Percentiles rank a stretch among this genome's conserved stretches.
Evolutionary conservation across 192 early-diverging fungal genomes (phyloP).

Genomic region (Linnemannia zychae): DNA sequence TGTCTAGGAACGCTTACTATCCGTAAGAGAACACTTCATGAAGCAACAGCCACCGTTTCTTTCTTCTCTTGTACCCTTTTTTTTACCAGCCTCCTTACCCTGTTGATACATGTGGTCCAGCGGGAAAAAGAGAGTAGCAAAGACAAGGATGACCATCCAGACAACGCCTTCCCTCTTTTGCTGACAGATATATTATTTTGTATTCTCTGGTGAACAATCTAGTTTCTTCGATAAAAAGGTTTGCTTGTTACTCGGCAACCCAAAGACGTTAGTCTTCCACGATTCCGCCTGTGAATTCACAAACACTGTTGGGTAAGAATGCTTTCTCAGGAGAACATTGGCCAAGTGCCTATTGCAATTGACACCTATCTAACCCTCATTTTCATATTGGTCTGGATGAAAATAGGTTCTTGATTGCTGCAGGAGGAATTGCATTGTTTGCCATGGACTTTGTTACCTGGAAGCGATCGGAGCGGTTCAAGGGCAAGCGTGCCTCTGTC

Average conservation of each 20-base stretch:
- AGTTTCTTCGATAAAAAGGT: background rate
- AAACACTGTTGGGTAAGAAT: constrained; percentile 23
- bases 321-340: background rate
- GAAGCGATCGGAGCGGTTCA: constrained; percentile 48
- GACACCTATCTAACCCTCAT: background rate
- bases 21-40: constrained; percentile 9
- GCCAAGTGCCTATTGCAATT: no score
- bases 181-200: background rate
- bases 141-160: no score
- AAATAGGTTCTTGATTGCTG: constrained; percentile 18
- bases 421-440: constrained; percentile 25
- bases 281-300: constrained; percentile 29
- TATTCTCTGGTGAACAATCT: background rate
- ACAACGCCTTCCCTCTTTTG: background rate
- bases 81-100: background rate
- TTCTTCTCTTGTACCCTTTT: background rate
- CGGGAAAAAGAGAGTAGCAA: no score
- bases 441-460: constrained; percentile 48
- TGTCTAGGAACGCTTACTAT: constrained; percentile 30
- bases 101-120: no score
- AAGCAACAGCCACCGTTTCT: no score
- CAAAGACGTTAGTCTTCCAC: background rate
- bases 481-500: constrained; percentile 46
- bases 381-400: background rate
- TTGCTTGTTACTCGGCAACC: constrained; percentile 23